A percentile compares a stretch with the other conserved stretches of the same genome.
Conservation (phyloP, 768 basidiomycete species). For the Lactarius sanguifluus region DNA sequence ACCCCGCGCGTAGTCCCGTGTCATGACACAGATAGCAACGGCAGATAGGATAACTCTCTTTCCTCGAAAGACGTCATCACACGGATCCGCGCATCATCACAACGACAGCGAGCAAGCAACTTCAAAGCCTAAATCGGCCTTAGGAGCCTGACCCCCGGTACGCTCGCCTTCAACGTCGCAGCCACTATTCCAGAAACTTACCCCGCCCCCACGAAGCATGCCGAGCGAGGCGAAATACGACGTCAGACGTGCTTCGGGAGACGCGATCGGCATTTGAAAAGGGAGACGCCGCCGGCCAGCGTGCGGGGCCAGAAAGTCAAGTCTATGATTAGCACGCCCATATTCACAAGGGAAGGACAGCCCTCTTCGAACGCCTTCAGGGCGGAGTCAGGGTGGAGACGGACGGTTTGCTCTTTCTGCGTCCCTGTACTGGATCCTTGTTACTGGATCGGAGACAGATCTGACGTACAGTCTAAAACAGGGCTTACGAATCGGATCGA, state of each 20-base stretch:
- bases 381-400: neutral
- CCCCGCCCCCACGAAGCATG: neutral
- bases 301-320: too few relatives aligned
- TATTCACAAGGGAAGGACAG: too few relatives aligned
- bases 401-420: neutral
- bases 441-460: neutral
- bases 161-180: neutral
- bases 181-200: neutral
- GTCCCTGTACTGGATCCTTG: neutral
- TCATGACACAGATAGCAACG: neutral
- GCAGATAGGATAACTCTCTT: neutral
- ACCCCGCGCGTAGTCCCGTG: neutral
- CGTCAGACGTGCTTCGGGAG: neutral
- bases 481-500: neutral
- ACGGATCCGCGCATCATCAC: neutral
- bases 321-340: too few relatives aligned
- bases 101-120: neutral
- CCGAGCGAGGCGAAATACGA: neutral
- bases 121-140: neutral
- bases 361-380: neutral
- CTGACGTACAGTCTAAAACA: neutral
- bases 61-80: neutral
- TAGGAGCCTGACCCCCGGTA: neutral
- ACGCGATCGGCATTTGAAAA: neutral
- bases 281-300: neutral